These are phyloP conservation scores for Nicotiana paniculata DNA, from an alignment of 257 asterid genomes.

Conservation along the genomic window DNA sequence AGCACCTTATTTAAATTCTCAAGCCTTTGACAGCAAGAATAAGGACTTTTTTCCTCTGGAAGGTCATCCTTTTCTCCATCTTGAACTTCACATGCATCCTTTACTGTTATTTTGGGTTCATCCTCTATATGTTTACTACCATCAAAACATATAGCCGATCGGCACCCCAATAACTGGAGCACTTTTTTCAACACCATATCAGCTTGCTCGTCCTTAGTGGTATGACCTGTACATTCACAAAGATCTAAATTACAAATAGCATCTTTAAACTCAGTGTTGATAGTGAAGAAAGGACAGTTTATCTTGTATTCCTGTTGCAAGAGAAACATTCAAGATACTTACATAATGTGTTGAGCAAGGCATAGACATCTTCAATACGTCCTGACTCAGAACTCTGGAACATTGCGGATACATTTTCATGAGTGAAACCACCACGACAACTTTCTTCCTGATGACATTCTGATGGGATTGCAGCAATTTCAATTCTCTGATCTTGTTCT, in stretches of 20 bases:
- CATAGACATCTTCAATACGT: neutral
- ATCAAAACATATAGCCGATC: neutral
- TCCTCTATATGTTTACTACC: neutral
- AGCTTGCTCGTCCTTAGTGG: neutral
- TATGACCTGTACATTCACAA: conserved; percentile 3
- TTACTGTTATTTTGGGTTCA: neutral
- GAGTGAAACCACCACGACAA: neutral
- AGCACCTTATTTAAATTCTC: conserved; percentile 4
- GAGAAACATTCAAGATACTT: conserved; percentile 4
- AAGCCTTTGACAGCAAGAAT: neutral
- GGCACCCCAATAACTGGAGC: neutral
- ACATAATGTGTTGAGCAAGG: conserved; percentile 7
- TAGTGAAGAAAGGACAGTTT: neutral
- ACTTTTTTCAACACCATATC: neutral
- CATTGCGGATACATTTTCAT: neutral
- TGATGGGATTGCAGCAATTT: neutral
- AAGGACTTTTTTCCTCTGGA: neutral
- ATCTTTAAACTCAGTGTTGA: neutral
- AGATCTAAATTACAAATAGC: neutral
- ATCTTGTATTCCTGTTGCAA: neutral
- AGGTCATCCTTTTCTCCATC: neutral
- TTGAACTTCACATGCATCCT: neutral
- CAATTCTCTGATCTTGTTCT: conserved; percentile 9
- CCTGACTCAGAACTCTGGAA: neutral
- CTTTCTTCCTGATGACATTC: conserved; percentile 11